Evolutionary conservation across 495 filamentous ascomycete genomes (phyloP).

Genomic region (Neurospora cerealis): DNA sequence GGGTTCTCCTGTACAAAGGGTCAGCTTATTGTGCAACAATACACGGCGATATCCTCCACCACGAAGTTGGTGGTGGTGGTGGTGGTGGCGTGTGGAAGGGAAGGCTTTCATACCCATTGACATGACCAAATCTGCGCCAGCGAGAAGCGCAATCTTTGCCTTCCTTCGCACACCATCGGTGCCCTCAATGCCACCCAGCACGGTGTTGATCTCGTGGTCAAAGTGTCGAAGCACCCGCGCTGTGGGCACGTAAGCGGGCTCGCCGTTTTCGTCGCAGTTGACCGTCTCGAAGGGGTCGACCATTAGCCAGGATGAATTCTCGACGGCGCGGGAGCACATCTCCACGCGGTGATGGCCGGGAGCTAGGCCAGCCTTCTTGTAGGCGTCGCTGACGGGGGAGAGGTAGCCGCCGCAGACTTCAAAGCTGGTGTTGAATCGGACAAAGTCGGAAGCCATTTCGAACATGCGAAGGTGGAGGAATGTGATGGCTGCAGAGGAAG

Average conservation of each 20-base stretch:
- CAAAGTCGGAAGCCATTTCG: constrained; percentile 78
- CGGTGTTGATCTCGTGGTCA: constrained; percentile 74
- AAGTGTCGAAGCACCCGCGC: constrained; percentile 85
- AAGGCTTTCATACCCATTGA: constrained; percentile 48
- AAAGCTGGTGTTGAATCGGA: constrained; percentile 67
- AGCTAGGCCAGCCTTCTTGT: constrained; percentile 84
- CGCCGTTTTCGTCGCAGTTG: constrained; percentile 43
- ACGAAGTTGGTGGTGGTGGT: background rate
- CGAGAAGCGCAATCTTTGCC: constrained; percentile 55
- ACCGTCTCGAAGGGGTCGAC: constrained; percentile 62
- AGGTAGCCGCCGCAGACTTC: constrained; percentile 82
- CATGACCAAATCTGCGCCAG: constrained; percentile 69
- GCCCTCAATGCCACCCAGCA: constrained; percentile 61
- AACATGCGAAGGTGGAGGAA: constrained; percentile 92
- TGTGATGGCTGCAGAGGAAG: constrained; percentile 48
- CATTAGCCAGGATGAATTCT: constrained; percentile 72
- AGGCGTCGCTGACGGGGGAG: constrained; percentile 55
- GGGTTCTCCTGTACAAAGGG: constrained; percentile 29
- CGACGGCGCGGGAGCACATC: constrained; percentile 74
- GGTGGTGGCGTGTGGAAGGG: constrained; percentile 41
- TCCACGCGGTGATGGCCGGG: constrained; percentile 29
- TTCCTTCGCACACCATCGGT: constrained; percentile 42
- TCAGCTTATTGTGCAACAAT: constrained; percentile 2
- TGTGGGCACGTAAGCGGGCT: constrained; percentile 77
- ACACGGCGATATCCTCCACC: background rate